Percentiles rank a stretch among this genome's conserved stretches.
These are phyloP conservation scores for Sugiyamaella japonica DNA, from an alignment of 1,139 yeast genomes.

Conservation along the genomic window DNA sequence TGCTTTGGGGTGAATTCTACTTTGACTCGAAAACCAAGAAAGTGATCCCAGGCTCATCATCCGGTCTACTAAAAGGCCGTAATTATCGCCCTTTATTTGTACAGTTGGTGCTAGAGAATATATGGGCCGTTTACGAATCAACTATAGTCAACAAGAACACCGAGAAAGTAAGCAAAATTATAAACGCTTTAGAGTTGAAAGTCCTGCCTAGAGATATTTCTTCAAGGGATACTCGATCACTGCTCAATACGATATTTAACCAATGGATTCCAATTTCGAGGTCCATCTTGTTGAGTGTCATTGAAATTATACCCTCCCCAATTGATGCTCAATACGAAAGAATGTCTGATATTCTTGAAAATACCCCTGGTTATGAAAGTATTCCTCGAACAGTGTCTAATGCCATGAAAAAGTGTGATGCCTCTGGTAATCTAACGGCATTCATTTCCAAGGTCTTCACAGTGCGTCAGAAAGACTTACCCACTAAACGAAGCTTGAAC, in stretches of 20 bases:
- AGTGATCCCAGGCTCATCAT: conserved; percentile 47
- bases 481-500: conserved; percentile 41
- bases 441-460: conserved; percentile 90
- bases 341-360: conserved; percentile 63
- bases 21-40: conserved; percentile 88
- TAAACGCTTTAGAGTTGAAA: conserved; percentile 65
- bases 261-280: conserved; percentile 96
- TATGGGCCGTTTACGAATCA: conserved; percentile 87
- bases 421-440: conserved; percentile 65
- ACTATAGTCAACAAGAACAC: conserved; percentile 65
- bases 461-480: conserved; percentile 77
- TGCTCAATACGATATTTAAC: conserved; percentile 70
- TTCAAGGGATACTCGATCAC: conserved; percentile 69
- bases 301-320: conserved; percentile 86
- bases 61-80: conserved; percentile 49
- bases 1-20: conserved; percentile 95
- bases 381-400: conserved; percentile 52
- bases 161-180: conserved; percentile 73
- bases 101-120: conserved; percentile 78
- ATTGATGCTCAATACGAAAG: conserved; percentile 68
- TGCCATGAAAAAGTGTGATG: conserved; percentile 66
- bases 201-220: conserved; percentile 74
- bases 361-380: conserved; percentile 53
- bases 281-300: conserved; percentile 79
- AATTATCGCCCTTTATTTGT: conserved; percentile 80